Evolutionary conservation across 768 basidiomycete species (phyloP).

Genomic region (Strobilomyces dryophilus): DNA sequence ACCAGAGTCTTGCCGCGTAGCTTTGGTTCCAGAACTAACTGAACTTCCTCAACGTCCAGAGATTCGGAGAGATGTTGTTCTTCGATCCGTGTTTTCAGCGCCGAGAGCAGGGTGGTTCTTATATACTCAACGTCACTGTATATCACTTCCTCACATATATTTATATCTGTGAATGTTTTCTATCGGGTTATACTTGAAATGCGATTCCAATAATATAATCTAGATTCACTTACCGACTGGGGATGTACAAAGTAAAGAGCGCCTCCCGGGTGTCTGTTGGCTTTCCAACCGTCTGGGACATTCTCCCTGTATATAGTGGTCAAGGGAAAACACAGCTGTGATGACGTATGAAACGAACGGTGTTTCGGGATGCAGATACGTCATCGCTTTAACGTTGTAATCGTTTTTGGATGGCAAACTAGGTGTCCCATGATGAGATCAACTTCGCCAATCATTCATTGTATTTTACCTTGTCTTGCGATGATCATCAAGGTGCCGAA

Average conservation of each 20-base stretch:
- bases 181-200: constrained; percentile 24
- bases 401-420: constrained; percentile 1
- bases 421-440: not conserved
- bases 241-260: constrained; percentile 51
- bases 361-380: constrained; percentile 14
- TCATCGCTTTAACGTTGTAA: constrained; percentile 17
- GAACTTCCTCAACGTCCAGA: constrained; percentile 31
- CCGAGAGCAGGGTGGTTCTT: constrained; percentile 12
- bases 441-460: not conserved
- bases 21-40: constrained; percentile 45
- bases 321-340: not conserved
- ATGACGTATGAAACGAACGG: constrained; percentile 13
- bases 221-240: constrained; percentile 35
- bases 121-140: constrained; percentile 34
- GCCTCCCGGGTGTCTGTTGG: constrained; percentile 56
- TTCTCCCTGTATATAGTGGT: constrained; percentile 3
- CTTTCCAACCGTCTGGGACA: constrained; percentile 39
- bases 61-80: constrained; percentile 8
- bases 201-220: not conserved
- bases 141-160: constrained; percentile 40
- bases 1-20: constrained; percentile 10
- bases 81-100: constrained; percentile 17
- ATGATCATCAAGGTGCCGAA: not conserved
- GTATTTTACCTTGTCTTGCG: constrained; percentile 7
- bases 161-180: constrained; percentile 52